phyloP scores from a whole-genome alignment of 2,329 filamentous ascomycete genomes.

The Zopfia rhizophila region DNA sequence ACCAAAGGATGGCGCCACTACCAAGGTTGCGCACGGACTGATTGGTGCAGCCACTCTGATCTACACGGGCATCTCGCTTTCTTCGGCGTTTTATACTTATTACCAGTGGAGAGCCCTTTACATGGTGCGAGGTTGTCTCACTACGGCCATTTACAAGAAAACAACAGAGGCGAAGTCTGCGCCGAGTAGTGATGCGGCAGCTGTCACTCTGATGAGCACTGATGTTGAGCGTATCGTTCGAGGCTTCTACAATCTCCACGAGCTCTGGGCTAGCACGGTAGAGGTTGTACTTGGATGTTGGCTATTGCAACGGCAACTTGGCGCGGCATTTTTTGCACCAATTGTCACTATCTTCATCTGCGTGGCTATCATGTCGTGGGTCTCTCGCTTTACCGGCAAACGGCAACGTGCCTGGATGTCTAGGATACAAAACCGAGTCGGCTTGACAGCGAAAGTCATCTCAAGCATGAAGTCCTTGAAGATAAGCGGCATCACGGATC shows the following conservation, averaged over 20 bases:
- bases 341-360: constrained; percentile 31
- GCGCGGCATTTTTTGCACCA: constrained; percentile 32
- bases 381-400: constrained; percentile 35
- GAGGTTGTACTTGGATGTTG: constrained; percentile 25
- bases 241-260: constrained; percentile 29
- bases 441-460: constrained; percentile 41
- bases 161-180: constrained; percentile 16
- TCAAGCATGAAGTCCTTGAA: constrained; percentile 54
- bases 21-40: too few species aligned
- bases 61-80: constrained; percentile 15
- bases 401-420: constrained; percentile 38
- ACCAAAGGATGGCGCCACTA: too few species aligned
- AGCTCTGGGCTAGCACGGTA: constrained; percentile 29
- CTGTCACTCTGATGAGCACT: constrained; percentile 38
- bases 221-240: constrained; percentile 34
- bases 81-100: constrained; percentile 12
- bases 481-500: constrained; percentile 49
- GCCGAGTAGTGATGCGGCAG: constrained; percentile 10
- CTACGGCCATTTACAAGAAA: constrained; percentile 3
- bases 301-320: constrained; percentile 32
- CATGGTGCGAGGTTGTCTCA: constrained; percentile 13
- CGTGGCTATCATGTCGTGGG: constrained; percentile 26
- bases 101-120: too few species aligned
- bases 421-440: constrained; percentile 38
- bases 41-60: constrained; percentile 25